These are phyloP conservation scores for Canavalia ensiformis DNA, from an alignment of 306 rosid genomes.

Conservation along the genomic window DNA sequence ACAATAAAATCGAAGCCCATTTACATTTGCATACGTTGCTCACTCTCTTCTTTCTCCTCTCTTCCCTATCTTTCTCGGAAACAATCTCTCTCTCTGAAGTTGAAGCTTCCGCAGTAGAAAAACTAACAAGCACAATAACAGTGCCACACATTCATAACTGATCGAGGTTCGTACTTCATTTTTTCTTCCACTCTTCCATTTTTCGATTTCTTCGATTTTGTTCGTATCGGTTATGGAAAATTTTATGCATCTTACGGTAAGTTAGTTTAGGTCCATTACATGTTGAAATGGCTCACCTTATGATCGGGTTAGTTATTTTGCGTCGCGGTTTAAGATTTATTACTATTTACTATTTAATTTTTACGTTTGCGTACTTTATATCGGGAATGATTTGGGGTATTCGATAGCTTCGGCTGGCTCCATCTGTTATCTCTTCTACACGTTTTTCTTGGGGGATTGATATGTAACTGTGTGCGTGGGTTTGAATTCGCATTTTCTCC, in stretches of 20 bases:
- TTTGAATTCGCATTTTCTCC: neutral
- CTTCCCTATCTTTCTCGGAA: neutral
- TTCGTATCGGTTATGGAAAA: neutral
- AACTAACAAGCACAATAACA: conserved; percentile 33
- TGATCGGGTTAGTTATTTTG: conserved; percentile 53
- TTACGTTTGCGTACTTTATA: neutral
- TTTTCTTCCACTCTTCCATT: neutral
- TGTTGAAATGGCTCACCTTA: conserved; percentile 21
- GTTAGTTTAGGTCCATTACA: neutral
- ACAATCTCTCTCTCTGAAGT: conserved; percentile 41
- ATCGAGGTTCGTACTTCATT: conserved; percentile 63
- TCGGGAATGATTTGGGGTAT: conserved; percentile 18
- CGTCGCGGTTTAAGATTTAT: neutral
- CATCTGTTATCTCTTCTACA: conserved; percentile 28
- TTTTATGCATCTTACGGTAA: conserved; percentile 2
- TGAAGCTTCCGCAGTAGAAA: conserved; percentile 55
- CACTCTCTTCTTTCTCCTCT: conserved; percentile 7
- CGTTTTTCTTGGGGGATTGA: conserved; percentile 4
- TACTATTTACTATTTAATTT: neutral
- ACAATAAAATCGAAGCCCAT: conserved; percentile 61
- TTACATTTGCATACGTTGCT: conserved; percentile 1
- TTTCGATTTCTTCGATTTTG: neutral
- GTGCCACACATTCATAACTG: conserved; percentile 52
- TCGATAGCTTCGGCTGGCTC: conserved; percentile 29
- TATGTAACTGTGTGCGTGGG: conserved; percentile 19